Evolutionary conservation across 495 filamentous ascomycete genomes (phyloP).

Genomic region (Letharia columbiana): DNA sequence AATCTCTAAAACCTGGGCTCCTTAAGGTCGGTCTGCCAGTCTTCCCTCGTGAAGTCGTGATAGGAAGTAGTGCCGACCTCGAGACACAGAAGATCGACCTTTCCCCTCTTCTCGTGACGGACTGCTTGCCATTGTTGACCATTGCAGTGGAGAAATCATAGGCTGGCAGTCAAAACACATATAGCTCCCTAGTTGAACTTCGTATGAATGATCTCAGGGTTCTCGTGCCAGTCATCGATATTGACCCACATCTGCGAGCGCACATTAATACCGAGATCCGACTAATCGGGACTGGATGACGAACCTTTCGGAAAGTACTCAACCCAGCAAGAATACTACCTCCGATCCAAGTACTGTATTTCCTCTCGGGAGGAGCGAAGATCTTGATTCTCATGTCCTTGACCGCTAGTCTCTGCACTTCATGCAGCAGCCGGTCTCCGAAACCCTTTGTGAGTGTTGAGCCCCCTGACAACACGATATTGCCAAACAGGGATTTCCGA

Average conservation of each 20-base stretch:
- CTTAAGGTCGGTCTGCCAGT: neutral
- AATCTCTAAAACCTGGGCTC: neutral
- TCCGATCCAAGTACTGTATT: constrained; percentile 98
- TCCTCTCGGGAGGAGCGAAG: constrained; percentile 91
- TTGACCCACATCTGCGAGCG: constrained; percentile 88
- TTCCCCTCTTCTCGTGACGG: neutral
- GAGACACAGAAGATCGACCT: neutral
- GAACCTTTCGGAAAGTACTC: constrained; percentile 96
- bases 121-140: neutral
- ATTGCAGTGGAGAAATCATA: neutral
- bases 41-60: neutral
- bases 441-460: constrained; percentile 89
- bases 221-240: constrained; percentile 98
- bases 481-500: constrained; percentile 85
- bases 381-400: constrained; percentile 99
- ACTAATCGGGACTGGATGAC: constrained; percentile 23
- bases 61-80: neutral
- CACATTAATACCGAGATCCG: constrained; percentile 14
- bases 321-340: constrained; percentile 94
- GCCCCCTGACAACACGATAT: constrained; percentile 93
- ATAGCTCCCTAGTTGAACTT: constrained; percentile 64
- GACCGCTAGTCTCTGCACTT: constrained; percentile 86
- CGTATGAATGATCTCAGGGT: constrained; percentile 95
- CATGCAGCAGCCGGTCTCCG: constrained; percentile 83
- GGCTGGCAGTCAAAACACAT: neutral